Evolutionary conservation across 768 basidiomycete species (phyloP).

Genomic region (Neoboletus brunneissimus): DNA sequence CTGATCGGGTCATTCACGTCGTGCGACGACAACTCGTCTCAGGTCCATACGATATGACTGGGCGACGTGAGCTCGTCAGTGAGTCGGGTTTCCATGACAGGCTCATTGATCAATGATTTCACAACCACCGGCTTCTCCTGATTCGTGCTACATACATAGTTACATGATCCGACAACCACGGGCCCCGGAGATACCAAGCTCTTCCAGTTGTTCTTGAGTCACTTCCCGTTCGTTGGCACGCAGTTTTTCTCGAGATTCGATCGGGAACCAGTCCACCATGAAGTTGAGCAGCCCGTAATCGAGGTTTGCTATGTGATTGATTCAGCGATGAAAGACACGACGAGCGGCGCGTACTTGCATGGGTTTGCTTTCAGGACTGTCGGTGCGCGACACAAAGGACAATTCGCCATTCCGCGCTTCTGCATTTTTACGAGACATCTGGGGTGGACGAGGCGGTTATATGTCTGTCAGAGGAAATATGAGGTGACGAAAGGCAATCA

Average conservation of each 20-base stretch:
- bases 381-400: constrained; percentile 81
- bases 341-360: constrained; percentile 45
- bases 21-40: background rate
- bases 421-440: constrained; percentile 89
- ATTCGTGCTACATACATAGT: background rate
- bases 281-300: constrained; percentile 80
- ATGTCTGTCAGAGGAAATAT: background rate
- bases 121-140: no score
- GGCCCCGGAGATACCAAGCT: constrained; percentile 49
- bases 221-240: constrained; percentile 75
- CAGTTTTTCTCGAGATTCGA: constrained; percentile 72
- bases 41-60: background rate
- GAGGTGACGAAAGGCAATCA: constrained; percentile 18
- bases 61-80: background rate
- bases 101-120: background rate
- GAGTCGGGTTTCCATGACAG: background rate
- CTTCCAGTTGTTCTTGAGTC: constrained; percentile 61
- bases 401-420: constrained; percentile 67
- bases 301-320: constrained; percentile 55
- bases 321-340: background rate
- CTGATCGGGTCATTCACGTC: background rate
- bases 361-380: constrained; percentile 75
- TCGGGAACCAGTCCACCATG: constrained; percentile 91
- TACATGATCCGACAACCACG: constrained; percentile 44
- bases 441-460: constrained; percentile 14